phyloP scores from a whole-genome alignment of 1,284 basidiomycete genomes.

The Agroathelia rolfsii region DNA sequence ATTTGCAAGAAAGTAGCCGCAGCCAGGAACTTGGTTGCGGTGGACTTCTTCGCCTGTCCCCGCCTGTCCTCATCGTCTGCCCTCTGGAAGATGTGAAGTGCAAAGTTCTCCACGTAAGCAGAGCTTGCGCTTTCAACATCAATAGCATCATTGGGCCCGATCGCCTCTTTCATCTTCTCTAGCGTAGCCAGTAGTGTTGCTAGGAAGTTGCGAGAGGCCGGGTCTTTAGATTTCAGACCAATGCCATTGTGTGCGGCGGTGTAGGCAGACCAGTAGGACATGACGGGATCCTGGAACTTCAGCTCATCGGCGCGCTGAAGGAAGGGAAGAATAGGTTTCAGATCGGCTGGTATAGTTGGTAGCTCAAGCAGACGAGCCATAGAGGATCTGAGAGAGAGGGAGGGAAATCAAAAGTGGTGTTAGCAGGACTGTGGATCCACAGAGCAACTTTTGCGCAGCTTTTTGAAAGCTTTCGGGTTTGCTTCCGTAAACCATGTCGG shows the following conservation, averaged over 20 bases:
- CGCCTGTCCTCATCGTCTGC: conserved; percentile 90
- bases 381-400: no score
- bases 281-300: conserved; percentile 69
- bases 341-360: conserved; percentile 43
- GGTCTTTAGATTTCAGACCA: conserved; percentile 48
- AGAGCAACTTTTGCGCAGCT: no score
- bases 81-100: conserved; percentile 73
- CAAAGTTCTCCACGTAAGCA: conserved; percentile 93
- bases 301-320: conserved; percentile 89
- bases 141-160: conserved; percentile 74
- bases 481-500: no score
- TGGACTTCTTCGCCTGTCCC: conserved; percentile 70
- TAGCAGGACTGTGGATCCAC: no score
- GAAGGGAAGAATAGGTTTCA: conserved; percentile 65
- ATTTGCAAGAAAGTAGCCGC: conserved; percentile 84
- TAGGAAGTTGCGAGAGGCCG: conserved; percentile 61
- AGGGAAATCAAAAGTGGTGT: no score
- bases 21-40: conserved; percentile 83
- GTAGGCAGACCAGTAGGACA: conserved; percentile 94
- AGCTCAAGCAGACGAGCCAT: conserved; percentile 45
- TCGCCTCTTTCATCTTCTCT: conserved; percentile 71
- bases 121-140: conserved; percentile 75
- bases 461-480: no score
- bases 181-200: conserved; percentile 68
- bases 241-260: conserved; percentile 87